Percentiles rank a stretch among this genome's conserved stretches.
Evolutionary conservation across 495 filamentous ascomycete genomes (phyloP).

Genomic region (Penicillium crystallinum): DNA sequence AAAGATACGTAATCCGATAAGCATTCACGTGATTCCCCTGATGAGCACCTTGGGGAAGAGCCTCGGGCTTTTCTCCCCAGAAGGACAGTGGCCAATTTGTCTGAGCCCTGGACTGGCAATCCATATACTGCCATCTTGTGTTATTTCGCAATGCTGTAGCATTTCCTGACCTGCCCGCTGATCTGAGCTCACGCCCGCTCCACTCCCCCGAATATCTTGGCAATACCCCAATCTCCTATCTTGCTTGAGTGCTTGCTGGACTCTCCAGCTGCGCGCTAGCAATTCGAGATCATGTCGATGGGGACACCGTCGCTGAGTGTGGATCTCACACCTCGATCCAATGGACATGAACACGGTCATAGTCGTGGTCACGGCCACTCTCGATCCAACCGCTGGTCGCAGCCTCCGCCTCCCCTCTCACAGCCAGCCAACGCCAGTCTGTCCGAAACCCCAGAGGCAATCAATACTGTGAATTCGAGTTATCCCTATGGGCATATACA

Average conservation of each 20-base stretch:
- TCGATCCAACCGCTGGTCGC: conserved; percentile 34
- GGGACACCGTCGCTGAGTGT: conserved; percentile 28
- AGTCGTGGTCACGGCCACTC: conserved; percentile 38
- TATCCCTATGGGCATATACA: conserved; percentile 21
- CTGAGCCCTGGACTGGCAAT: neutral
- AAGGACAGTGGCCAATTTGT: neutral
- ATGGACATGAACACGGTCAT: conserved; percentile 30
- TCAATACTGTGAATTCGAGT: conserved; percentile 10
- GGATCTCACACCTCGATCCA: conserved; percentile 27
- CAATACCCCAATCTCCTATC: conserved; percentile 4
- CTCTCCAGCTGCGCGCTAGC: conserved; percentile 6
- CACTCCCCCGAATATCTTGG: conserved; percentile 11
- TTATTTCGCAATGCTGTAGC: neutral
- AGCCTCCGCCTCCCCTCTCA: conserved; percentile 29
- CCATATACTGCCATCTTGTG: neutral
- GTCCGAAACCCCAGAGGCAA: conserved; percentile 14
- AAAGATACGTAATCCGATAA: conserved; percentile 5
- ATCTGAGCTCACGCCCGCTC: conserved; percentile 1
- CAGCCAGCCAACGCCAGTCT: conserved; percentile 17
- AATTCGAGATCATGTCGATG: conserved; percentile 34
- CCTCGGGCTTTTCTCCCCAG: neutral
- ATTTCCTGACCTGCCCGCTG: neutral
- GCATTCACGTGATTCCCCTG: conserved; percentile 4
- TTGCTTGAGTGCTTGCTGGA: conserved; percentile 2
- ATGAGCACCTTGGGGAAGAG: neutral